Percentiles rank a stretch among this genome's conserved stretches.
Evolutionary conservation across 1,284 basidiomycete genomes (phyloP).

Genomic region (Gomphus bonarii): DNA sequence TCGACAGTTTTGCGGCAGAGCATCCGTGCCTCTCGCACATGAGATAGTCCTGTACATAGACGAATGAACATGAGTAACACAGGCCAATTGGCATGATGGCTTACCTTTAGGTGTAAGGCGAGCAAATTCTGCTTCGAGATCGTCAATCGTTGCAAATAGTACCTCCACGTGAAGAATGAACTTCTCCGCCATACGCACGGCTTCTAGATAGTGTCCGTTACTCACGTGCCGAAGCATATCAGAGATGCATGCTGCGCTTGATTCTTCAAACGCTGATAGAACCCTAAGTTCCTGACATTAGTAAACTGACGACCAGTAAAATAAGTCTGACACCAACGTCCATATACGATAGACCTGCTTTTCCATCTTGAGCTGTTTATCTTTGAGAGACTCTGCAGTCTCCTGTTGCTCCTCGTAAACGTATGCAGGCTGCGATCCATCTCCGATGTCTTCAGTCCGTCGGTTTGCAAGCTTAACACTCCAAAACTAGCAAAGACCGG

Average conservation of each 20-base stretch:
- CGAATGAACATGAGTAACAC: not conserved
- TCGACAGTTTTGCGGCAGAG: constrained; percentile 98
- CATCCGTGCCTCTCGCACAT: constrained; percentile 96
- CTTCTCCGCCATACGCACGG: constrained; percentile 96
- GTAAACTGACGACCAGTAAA: constrained; percentile 10
- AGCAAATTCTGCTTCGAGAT: constrained; percentile 87
- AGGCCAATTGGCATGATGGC: not conserved
- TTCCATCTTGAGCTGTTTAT: constrained; percentile 92
- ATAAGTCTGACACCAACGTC: constrained; percentile 50
- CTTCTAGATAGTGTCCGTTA: constrained; percentile 91
- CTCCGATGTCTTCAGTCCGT: constrained; percentile 1
- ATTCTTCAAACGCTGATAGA: constrained; percentile 96
- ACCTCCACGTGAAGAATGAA: constrained; percentile 99
- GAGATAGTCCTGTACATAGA: constrained; percentile 73
- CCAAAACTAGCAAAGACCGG: constrained; percentile 25
- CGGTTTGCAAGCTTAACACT: constrained; percentile 9
- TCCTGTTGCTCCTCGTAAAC: constrained; percentile 73
- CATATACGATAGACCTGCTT: constrained; percentile 97
- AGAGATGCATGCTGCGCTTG: constrained; percentile 97
- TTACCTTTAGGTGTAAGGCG: constrained; percentile 74
- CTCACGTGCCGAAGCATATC: constrained; percentile 98
- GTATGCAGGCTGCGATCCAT: constrained; percentile 36
- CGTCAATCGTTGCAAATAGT: constrained; percentile 94
- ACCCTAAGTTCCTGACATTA: constrained; percentile 40
- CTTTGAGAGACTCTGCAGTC: constrained; percentile 76